These are phyloP conservation scores for Microbotryum scabiosae DNA, from an alignment of 1,284 basidiomycete genomes.

Conservation along the genomic window DNA sequence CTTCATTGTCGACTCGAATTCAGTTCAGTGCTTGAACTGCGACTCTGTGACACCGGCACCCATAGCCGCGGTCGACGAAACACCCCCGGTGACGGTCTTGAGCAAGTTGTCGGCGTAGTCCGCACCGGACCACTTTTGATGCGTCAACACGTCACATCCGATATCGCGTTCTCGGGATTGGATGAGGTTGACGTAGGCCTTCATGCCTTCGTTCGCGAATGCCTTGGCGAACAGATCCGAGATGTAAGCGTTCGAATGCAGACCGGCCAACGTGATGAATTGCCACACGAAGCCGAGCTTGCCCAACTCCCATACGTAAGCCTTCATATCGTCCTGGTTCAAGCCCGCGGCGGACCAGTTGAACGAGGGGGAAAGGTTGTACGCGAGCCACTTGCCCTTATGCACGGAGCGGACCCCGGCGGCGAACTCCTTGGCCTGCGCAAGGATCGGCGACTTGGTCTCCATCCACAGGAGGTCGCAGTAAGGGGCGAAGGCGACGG, in stretches of 20 bases:
- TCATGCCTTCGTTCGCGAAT: conserved; percentile 83
- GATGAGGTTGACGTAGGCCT: conserved; percentile 73
- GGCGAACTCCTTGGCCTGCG: conserved; percentile 89
- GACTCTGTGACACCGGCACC: conserved; percentile 64
- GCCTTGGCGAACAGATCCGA: conserved; percentile 82
- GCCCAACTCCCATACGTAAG: conserved; percentile 85
- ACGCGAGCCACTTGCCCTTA: conserved; percentile 83
- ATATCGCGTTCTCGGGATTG: conserved; percentile 83
- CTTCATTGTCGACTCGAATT: not conserved
- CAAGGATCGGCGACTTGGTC: conserved; percentile 91
- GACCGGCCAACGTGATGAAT: conserved; percentile 96
- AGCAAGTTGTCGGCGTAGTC: conserved; percentile 31
- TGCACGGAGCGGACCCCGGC: conserved; percentile 69
- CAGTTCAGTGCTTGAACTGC: conserved; percentile 29
- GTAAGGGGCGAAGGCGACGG: conserved; percentile 71
- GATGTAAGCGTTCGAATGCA: conserved; percentile 96
- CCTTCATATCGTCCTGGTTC: conserved; percentile 72
- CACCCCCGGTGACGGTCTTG: conserved; percentile 60
- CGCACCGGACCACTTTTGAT: conserved; percentile 53
- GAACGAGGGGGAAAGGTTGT: conserved; percentile 59
- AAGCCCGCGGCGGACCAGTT: conserved; percentile 72
- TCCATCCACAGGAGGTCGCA: conserved; percentile 64
- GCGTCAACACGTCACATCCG: conserved; percentile 82
- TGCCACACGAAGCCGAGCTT: conserved; percentile 95
- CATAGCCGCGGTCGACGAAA: conserved; percentile 67